A percentile compares a stretch with the other conserved stretches of the same genome.
Evolutionary conservation across 768 basidiomycete genomes (phyloP).

Genomic region (Suillus ampliporus): DNA sequence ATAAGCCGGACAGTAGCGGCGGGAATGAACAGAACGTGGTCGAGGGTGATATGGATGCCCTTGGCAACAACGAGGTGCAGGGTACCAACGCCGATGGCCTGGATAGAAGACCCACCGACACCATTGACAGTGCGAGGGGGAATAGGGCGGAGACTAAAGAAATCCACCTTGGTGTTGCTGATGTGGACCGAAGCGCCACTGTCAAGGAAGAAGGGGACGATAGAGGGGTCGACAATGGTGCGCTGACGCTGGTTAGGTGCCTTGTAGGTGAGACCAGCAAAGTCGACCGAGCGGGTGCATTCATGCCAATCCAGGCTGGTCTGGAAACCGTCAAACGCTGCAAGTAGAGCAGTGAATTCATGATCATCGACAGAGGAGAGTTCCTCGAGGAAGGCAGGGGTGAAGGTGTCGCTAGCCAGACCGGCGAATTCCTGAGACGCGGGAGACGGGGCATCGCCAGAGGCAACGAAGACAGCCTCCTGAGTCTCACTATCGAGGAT

Average conservation of each 20-base stretch:
- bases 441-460: background rate
- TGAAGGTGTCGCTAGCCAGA: background rate
- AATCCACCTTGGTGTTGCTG: constrained; percentile 20
- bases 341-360: too few relatives aligned
- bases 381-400: background rate
- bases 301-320: constrained; percentile 1
- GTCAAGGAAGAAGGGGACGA: constrained; percentile 14
- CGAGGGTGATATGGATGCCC: constrained; percentile 17
- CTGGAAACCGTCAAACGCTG: too few relatives aligned
- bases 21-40: constrained; percentile 29
- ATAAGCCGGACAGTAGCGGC: constrained; percentile 28
- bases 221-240: constrained; percentile 1
- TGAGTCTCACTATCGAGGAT: background rate
- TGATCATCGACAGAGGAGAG: too few relatives aligned
- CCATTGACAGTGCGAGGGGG: constrained; percentile 16
- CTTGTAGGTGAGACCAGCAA: background rate
- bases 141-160: constrained; percentile 18
- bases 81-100: constrained; percentile 21
- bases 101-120: constrained; percentile 23
- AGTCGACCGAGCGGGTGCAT: background rate
- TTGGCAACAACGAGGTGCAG: constrained; percentile 13
- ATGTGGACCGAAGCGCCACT: constrained; percentile 21
- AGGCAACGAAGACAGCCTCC: background rate
- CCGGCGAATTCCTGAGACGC: background rate
- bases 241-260: background rate